Percentiles rank a stretch among this genome's conserved stretches.
phyloP scores from a whole-genome alignment of 169 alveolate species.

The Perkinsus olseni region DNA sequence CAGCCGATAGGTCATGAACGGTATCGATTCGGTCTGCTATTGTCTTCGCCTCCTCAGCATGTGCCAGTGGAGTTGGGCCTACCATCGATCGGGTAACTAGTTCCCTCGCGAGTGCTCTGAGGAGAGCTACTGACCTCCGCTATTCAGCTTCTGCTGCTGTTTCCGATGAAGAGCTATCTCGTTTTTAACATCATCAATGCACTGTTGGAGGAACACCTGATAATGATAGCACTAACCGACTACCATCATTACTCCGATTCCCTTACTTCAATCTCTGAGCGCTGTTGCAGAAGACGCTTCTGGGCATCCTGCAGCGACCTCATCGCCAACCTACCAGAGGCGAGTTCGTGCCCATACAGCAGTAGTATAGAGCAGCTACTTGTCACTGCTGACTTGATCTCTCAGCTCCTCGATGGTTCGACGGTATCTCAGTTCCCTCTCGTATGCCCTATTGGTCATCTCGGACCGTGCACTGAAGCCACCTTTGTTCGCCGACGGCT shows the following conservation, averaged over 20 bases:
- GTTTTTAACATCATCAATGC: constrained; percentile 10
- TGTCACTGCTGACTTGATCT: neutral
- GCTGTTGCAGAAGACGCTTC: neutral
- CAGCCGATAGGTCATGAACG: neutral
- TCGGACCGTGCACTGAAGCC: neutral
- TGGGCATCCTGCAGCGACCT: neutral
- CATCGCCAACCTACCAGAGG: neutral
- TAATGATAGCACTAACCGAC: neutral
- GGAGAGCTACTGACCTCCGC: too few species aligned
- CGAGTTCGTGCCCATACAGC: neutral
- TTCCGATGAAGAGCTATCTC: neutral
- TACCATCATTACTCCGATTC: neutral
- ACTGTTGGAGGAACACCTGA: neutral
- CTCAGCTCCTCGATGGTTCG: neutral
- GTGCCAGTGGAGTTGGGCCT: neutral
- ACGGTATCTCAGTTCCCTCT: neutral
- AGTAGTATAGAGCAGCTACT: neutral
- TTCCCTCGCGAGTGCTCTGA: too few species aligned
- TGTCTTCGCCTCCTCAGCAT: neutral
- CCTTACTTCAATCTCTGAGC: constrained; percentile 3
- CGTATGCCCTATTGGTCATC: neutral
- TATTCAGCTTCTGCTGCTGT: too few species aligned
- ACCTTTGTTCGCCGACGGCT: neutral
- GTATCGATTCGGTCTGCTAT: neutral
- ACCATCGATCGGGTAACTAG: too few species aligned